Base-by-base conservation (phyloP, 306 rosid genomes). In the Begonia peltatifolia region DNA sequence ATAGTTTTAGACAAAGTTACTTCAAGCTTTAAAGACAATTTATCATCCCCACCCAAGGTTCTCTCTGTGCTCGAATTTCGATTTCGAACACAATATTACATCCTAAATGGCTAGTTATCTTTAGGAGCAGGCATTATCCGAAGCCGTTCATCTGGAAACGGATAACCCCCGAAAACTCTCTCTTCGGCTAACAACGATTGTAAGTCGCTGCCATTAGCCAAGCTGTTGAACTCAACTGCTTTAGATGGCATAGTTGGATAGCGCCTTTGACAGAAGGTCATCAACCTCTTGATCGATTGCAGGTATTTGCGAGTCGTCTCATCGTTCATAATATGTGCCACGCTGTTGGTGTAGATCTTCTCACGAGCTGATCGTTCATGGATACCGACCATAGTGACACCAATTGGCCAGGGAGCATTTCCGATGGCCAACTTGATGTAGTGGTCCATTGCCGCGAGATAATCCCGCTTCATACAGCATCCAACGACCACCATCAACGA, bases 321-420 rank as follows among this genome's bases (percentile, higher is more conserved):
- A 11, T 90, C 99, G 18, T 90, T 90, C 99, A 90, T 90, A 50
- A 90, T 81, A 59, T 90, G 99, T 25, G 99, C 99, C 56, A 90
- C 99, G 73, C 97, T 90, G 54, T 90, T 90, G 59, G 95, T 90
- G 78, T 90, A 83, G 63, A 90, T 90, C 86, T 90, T 90, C 76
- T 90, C 95, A 36, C 94, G 97, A 54, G 97, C 97, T 30, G 97
- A 90, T 55, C 99, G 84, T 60, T 90, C 99, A 5, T 90, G 99
- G 61, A 90, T 90, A 70, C 99, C 99, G 76, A 90, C 99, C 99
- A 90, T 90, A 72, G 99, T 90, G 42, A 90, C 99, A 62, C 99
- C 95, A 71, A 90, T 90, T 35, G 99, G 99, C 99, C 99, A 90
- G 11, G 97, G 99, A 25, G 99, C 95, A 63, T 90, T 90, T 61